Evolutionary conservation across 148 eudicot species (phyloP).

Genomic region (Pouteria glomerata): DNA sequence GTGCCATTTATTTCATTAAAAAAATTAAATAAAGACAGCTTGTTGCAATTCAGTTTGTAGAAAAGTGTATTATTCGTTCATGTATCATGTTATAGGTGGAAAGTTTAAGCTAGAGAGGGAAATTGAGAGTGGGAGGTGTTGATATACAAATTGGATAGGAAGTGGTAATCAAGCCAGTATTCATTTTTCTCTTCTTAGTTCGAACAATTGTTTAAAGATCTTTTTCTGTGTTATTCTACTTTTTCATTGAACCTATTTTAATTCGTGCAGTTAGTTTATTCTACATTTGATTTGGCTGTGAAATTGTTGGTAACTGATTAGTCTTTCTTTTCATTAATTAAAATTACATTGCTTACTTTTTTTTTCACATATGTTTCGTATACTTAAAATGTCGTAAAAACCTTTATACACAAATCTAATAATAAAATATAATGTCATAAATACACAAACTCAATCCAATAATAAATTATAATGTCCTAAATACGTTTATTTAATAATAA

Average conservation of each 20-base stretch:
- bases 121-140: slow-evolving; percentile 87
- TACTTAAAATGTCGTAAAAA: no score
- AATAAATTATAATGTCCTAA: no score
- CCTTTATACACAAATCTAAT: no score
- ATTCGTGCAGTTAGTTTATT: not conserved
- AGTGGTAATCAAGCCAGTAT: slow-evolving; percentile 82
- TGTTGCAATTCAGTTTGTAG: not conserved
- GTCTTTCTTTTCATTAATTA: no score
- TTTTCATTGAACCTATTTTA: not conserved
- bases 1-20: no score
- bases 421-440: no score
- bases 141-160: slow-evolving; percentile 86
- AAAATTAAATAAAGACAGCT: no score
- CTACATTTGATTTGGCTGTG: not conserved
- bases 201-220: not conserved
- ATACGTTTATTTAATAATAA: no score
- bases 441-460: no score
- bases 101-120: slow-evolving; percentile 79
- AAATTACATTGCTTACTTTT: no score
- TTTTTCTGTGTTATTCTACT: slow-evolving; percentile 1
- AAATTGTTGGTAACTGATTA: not conserved
- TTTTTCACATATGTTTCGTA: no score
- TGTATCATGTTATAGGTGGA: slow-evolving; percentile 75
- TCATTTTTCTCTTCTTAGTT: slow-evolving; percentile 1
- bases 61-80: slow-evolving; percentile 19